Conservation (phyloP, 805 yeast species). For the Ogataea polymorpha region DNA sequence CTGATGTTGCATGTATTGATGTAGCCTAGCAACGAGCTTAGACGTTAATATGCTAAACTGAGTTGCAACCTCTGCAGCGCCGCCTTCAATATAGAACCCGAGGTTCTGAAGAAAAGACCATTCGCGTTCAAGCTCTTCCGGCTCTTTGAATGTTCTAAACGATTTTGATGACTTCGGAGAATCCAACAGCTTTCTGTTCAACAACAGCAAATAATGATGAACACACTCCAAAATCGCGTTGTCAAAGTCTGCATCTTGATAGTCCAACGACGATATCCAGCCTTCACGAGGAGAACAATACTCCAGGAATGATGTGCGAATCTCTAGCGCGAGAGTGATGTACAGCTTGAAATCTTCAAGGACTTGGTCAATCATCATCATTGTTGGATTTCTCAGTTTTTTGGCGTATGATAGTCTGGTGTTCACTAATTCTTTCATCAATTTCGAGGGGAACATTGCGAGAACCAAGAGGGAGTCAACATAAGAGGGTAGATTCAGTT, state of each 20-base stretch:
- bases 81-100: constrained; percentile 76
- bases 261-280: constrained; percentile 64
- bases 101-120: constrained; percentile 76
- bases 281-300: constrained; percentile 58
- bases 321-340: constrained; percentile 68
- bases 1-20: constrained; percentile 70
- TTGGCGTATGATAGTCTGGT: constrained; percentile 75
- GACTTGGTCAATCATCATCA: constrained; percentile 95
- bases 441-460: constrained; percentile 70
- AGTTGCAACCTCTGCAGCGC: constrained; percentile 76
- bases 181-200: constrained; percentile 76
- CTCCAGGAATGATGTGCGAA: constrained; percentile 63
- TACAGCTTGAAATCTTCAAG: constrained; percentile 79
- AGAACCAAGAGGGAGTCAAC: constrained; percentile 62
- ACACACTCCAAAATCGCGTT: constrained; percentile 69
- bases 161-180: constrained; percentile 59
- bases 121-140: constrained; percentile 81
- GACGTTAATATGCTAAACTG: constrained; percentile 66
- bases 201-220: constrained; percentile 61
- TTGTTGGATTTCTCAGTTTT: constrained; percentile 77
- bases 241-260: constrained; percentile 61
- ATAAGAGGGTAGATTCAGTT: constrained; percentile 71
- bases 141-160: constrained; percentile 83
- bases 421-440: constrained; percentile 74
- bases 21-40: constrained; percentile 64